Evolutionary conservation across 1,284 basidiomycete species (phyloP), one percentile per base, ranked within the genome.

Genomic region (Amylostereum areolatum): DNA sequence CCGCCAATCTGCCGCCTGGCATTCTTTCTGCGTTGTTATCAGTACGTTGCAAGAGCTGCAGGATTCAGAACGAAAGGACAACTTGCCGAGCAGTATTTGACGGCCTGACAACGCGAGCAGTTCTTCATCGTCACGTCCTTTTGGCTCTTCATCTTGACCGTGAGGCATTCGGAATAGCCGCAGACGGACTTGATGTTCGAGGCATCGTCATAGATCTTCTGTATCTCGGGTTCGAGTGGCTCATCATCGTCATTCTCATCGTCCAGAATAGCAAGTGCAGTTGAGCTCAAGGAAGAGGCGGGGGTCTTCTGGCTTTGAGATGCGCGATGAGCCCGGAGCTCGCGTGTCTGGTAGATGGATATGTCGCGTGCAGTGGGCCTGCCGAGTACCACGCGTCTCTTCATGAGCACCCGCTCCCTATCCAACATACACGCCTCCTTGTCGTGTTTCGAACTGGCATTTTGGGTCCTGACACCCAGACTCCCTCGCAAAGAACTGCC

Each of bases 361-460:
- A 43, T 29, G 25, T 43, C 41, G 8, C 12, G 25, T 28, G 8
- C 25, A 5, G 41, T 43, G n/a, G 30, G 41, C 28, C 27, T 12
- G 25, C 47, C 48, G 12, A 55, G 47, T 5, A 11, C 28, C 11
- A 12, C 33, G 32, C 56, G 54, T 11, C 56, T 49, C 27, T 47
- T 47, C 18, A 31, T 35, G 33, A 55, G 52, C 9, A 57, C 56
- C 29, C 39, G 35, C 35, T 52, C 52, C 9, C 54, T 44, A 34
- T 53, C 54, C 5, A 35, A 33, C 12, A 46, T 37, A 25, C 51
- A 53, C 8, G 50, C 47, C 30, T 46, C 50, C 36, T 45, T 66
- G 45, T 59, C 45, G 59, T 64, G 43, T 47, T 59, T 52, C n/a
- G 46, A 59, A 60, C 28, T 57, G 54, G 42, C 62, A 63, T 46